These are phyloP conservation scores for Boletus edulis DNA, from an alignment of 768 basidiomycete genomes.

Conservation along the genomic window DNA sequence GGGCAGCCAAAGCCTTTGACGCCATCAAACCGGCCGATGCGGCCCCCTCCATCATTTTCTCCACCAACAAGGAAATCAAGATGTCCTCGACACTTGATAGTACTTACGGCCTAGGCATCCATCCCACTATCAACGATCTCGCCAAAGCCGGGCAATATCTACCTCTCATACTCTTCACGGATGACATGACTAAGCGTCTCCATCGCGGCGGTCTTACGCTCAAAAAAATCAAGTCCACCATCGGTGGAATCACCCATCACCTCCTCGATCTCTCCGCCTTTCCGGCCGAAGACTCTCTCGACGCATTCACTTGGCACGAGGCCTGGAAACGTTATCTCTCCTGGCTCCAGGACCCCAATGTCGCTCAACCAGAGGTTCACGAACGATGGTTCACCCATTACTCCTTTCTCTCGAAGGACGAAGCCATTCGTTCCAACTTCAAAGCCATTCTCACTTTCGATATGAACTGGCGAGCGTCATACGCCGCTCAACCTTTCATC, in stretches of 20 bases:
- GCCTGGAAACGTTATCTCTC: not conserved
- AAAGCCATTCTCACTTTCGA: not conserved
- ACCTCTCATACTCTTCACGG: not conserved
- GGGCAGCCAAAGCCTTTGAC: not conserved
- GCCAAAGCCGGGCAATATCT: not conserved
- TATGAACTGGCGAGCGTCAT: not conserved
- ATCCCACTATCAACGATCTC: not conserved
- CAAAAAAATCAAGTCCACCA: not conserved
- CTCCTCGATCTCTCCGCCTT: not conserved
- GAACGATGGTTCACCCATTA: not conserved
- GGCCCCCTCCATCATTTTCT: not conserved
- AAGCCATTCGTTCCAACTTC: not conserved
- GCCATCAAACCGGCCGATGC: not conserved
- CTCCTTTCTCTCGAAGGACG: not conserved
- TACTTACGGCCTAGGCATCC: not conserved
- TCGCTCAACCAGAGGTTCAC: not conserved
- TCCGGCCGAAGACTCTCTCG: not conserved
- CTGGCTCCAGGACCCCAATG: not conserved
- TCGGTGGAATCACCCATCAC: not conserved
- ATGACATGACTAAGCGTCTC: too few species aligned
- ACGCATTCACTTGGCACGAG: not conserved
- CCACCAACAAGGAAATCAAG: not conserved
- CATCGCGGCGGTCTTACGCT: too few species aligned
- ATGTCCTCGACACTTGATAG: not conserved
- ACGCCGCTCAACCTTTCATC: not conserved